These are phyloP conservation scores for Linnemannia schmuckeri DNA, from an alignment of 192 early-diverging fungal genomes.

Conservation along the genomic window DNA sequence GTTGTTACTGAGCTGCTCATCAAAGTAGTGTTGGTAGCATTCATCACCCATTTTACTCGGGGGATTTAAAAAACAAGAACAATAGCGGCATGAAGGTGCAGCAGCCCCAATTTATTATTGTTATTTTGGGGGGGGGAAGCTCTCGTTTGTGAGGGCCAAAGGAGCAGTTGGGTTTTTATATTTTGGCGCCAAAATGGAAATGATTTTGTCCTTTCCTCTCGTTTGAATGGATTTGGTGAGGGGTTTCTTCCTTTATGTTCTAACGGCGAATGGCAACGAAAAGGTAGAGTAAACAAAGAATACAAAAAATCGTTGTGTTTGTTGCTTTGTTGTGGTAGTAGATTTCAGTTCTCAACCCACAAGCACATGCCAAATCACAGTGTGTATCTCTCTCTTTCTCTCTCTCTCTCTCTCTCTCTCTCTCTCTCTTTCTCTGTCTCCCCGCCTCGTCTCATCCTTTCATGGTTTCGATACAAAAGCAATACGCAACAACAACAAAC, in stretches of 20 bases:
- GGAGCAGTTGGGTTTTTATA: not conserved
- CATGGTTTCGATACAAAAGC: not conserved
- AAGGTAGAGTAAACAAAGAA: not conserved
- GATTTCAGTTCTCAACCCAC: slow-evolving; percentile 8
- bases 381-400: not conserved
- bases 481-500: not conserved
- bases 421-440: no score
- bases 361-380: not conserved
- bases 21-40: no score
- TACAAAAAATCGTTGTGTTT: not conserved
- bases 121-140: no score
- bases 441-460: not conserved
- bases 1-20: no score
- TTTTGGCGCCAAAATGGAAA: slow-evolving; percentile 9
- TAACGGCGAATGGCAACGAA: not conserved
- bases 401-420: no score
- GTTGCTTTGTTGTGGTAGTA: not conserved
- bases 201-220: not conserved
- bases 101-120: no score
- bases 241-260: not conserved
- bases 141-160: no score
- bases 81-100: no score
- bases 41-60: no score
- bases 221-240: not conserved
- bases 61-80: no score